Evolutionary conservation across 139 green algal species (phyloP).

Genomic region (Cymbomonas tetramitiformis): DNA sequence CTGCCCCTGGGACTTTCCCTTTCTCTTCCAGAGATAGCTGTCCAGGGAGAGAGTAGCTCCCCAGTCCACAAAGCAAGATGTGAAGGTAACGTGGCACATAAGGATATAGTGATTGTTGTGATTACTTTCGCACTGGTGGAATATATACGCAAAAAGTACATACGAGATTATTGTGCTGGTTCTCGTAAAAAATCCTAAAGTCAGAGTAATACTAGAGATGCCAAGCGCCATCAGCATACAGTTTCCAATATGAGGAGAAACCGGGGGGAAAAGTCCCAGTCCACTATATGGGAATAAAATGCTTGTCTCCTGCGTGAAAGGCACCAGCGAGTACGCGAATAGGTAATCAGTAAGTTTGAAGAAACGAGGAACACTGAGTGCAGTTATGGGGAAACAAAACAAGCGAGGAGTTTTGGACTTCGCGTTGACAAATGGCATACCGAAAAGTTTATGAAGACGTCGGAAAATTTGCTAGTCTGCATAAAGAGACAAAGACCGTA

Average conservation of each 20-base stretch:
- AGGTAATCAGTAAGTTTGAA: too few species aligned
- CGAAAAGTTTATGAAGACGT: too few species aligned
- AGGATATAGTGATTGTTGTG: slow-evolving; percentile 12
- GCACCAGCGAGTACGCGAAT: too few species aligned
- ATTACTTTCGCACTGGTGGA: background rate
- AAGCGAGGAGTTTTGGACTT: too few species aligned
- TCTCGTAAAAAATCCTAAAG: background rate
- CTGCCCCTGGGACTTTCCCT: too few species aligned
- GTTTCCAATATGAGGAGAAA: background rate
- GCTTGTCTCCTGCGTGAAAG: background rate
- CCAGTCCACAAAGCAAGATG: slow-evolving; percentile 1
- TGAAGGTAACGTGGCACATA: slow-evolving; percentile 1
- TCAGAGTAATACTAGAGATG: background rate
- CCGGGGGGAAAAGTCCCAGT: background rate
- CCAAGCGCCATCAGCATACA: background rate
- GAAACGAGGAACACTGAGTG: too few species aligned
- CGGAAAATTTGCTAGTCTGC: background rate
- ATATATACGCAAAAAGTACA: background rate
- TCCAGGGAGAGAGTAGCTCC: background rate
- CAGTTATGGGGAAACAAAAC: too few species aligned
- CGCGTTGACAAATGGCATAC: too few species aligned
- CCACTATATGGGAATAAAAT: slow-evolving; percentile 4
- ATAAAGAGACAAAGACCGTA: background rate
- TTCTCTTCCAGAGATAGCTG: too few species aligned
- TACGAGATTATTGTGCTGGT: background rate